Percentiles rank a stretch among this genome's conserved stretches.
Evolutionary conservation across 2,329 filamentous ascomycete genomes (phyloP).

Genomic region (Lachnellula cervina): DNA sequence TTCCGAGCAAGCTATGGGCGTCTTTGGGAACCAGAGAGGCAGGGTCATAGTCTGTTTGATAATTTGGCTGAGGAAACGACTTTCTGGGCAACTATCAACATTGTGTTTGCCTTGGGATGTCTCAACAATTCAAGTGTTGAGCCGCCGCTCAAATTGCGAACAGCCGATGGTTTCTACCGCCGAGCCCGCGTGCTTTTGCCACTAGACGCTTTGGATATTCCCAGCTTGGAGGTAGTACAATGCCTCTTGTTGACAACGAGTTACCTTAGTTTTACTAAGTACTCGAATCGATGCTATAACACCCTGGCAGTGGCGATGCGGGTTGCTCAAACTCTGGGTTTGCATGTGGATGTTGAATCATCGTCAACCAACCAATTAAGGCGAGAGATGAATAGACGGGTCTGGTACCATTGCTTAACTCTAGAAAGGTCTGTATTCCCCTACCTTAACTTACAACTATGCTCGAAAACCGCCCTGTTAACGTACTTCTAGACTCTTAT

Average conservation of each 20-base stretch:
- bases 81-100: slow-evolving; percentile 28
- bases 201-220: slow-evolving; percentile 26
- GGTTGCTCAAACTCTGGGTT: slow-evolving; percentile 28
- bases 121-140: slow-evolving; percentile 19
- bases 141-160: slow-evolving; percentile 1
- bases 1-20: slow-evolving; percentile 11
- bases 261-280: slow-evolving; percentile 29
- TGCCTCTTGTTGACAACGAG: slow-evolving; percentile 27
- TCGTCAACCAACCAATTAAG: slow-evolving; percentile 19
- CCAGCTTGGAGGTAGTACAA: slow-evolving; percentile 28
- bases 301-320: slow-evolving; percentile 29
- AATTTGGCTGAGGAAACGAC: slow-evolving; percentile 7
- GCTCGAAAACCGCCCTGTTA: slow-evolving; percentile 26
- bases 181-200: slow-evolving; percentile 26
- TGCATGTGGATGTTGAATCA: slow-evolving; percentile 17
- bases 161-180: slow-evolving; percentile 28
- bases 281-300: slow-evolving; percentile 32
- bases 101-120: slow-evolving; percentile 30
- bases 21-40: slow-evolving; percentile 10
- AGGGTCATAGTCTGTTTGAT: too few species aligned
- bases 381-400: slow-evolving; percentile 28
- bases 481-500: slow-evolving; percentile 24
- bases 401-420: slow-evolving; percentile 29
- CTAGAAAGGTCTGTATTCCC: slow-evolving; percentile 25
- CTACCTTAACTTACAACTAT: background rate